Percentiles rank a stretch among this genome's conserved stretches.
These are phyloP conservation scores for Monosporozyma aerobia DNA, from an alignment of 805 yeast species.

Conservation along the genomic window DNA sequence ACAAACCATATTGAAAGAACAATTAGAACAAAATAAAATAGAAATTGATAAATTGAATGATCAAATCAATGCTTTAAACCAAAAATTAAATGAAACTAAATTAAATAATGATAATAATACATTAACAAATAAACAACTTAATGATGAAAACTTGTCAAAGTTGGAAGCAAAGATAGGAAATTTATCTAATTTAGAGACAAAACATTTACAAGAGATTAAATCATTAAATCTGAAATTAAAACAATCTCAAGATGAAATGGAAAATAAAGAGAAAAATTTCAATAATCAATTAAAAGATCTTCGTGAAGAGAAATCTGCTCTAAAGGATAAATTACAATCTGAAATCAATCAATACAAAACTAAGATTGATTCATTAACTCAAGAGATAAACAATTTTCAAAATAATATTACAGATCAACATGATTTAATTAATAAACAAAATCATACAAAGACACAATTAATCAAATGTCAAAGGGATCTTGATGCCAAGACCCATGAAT, in stretches of 20 bases:
- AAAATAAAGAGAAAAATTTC: background rate
- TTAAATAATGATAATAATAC: slow-evolving; percentile 12
- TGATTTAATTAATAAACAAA: background rate
- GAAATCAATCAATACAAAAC: background rate
- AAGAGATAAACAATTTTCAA: background rate
- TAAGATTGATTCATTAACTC: background rate
- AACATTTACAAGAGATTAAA: background rate
- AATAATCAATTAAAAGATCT: slow-evolving; percentile 2
- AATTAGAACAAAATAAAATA: slow-evolving; percentile 5
- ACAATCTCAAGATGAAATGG: background rate
- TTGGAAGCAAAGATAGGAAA: background rate
- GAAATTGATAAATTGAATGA: slow-evolving; percentile 1
- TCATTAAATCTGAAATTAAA: background rate
- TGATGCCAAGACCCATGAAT: background rate
- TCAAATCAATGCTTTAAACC: slow-evolving; percentile 7
- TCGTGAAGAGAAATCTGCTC: slow-evolving; percentile 1
- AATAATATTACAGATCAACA: background rate
- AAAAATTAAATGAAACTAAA: slow-evolving; percentile 12
- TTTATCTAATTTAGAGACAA: background rate
- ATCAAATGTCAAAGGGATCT: background rate
- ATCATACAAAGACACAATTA: background rate
- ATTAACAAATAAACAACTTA: slow-evolving; percentile 4
- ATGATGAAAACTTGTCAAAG: background rate
- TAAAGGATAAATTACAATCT: background rate
- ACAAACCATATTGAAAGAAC: slow-evolving; percentile 1